Percentiles rank a stretch among this genome's conserved stretches.
Conservation (phyloP, 148 eudicot genomes). For the Chenopodium suecicum region DNA sequence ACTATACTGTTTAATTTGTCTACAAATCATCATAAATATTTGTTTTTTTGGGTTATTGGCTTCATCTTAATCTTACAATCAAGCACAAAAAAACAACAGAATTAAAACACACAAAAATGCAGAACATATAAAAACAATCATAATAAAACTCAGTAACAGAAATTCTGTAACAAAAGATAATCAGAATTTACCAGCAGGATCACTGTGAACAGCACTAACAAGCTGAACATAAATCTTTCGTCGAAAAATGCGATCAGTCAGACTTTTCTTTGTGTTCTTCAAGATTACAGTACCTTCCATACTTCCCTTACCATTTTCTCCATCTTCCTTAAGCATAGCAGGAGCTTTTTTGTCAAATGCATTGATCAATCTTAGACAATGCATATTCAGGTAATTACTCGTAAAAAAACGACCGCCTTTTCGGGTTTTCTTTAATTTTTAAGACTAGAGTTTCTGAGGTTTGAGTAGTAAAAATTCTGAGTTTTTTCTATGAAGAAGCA, state of each 20-base stretch:
- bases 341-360: neutral
- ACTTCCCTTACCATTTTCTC: neutral
- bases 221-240: slow-evolving; percentile 5
- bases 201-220: neutral
- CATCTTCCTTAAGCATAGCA: neutral
- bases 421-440: neutral
- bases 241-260: neutral
- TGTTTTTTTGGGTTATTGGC: neutral
- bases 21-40: no score
- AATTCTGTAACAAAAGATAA: neutral
- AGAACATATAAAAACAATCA: neutral
- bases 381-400: neutral
- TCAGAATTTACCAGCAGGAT: neutral
- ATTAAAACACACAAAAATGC: neutral
- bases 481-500: neutral
- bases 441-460: neutral
- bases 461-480: neutral
- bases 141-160: neutral
- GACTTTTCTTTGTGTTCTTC: neutral
- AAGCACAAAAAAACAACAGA: neutral
- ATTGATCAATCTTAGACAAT: neutral
- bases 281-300: neutral
- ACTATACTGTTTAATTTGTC: no score
- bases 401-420: neutral
- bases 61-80: neutral